Evolutionary conservation across 768 basidiomycete species (phyloP), one percentile per base, ranked within the genome.

Genomic region (Amanita fuliginea): DNA sequence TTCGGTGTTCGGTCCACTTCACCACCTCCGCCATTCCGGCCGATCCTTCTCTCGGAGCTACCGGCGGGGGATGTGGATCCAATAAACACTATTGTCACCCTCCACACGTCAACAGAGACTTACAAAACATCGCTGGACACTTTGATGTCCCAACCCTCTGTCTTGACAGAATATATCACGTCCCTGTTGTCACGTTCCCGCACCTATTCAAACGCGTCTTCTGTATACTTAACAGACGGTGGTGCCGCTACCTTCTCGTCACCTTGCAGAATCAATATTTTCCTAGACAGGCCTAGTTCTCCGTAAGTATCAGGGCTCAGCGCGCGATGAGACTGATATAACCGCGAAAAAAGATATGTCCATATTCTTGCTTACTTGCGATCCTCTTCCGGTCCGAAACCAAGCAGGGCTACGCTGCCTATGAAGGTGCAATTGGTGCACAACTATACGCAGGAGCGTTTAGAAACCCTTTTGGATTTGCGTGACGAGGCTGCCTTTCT

Each of bases 401-500:
- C 19, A 6, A 19, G 14, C n/a, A n/a, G 10, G 19, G 18, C 34
- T 32, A 37, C 42, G 18, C 33, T 50, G 6, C 49, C 49, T 8
- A 33, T 42, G 18, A 32, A 24, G 16, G 49, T 50, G 19, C 49
- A 43, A 13, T 43, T 50, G 32, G 42, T 43, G 10, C 49, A 39
- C 19, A 50, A 50, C 22, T 42, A 43, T n/a, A 70, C 70, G 5
- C 65, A 63, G 14, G 58, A 70, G 2, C 77, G 77, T 8, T 67
- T 88, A 16, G 87, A 88, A 47, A 68, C 67, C 1, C 73, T 91
- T 19, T 72, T 86, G 39, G 83, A 87, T 53, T 75, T 90, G 19
- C 77, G 86, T 9, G 86, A 91, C 54, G 88, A 92, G 60, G 83
- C 88, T 1, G 68, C 69, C 36, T 88, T 80, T 58, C 77, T 91